A percentile compares a stretch with the other conserved stretches of the same genome.
These are phyloP conservation scores for Corymbia citriodora DNA, from an alignment of 441 rosid species.

Conservation along the genomic window DNA sequence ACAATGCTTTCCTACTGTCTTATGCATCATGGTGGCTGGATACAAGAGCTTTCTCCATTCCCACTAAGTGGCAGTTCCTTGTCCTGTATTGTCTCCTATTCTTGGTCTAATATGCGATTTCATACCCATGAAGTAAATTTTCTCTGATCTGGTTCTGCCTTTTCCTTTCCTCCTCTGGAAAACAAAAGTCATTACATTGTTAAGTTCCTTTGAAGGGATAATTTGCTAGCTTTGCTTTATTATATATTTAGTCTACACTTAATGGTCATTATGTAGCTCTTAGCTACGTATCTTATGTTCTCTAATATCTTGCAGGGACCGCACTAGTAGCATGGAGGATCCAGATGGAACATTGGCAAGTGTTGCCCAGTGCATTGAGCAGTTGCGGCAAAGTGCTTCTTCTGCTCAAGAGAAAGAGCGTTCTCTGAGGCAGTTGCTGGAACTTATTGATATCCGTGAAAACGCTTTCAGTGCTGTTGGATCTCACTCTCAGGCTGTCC, in stretches of 20 bases:
- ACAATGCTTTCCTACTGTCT: not conserved
- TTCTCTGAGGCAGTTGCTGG: constrained; percentile 86
- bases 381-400: constrained; percentile 84
- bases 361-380: constrained; percentile 99
- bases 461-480: constrained; percentile 99
- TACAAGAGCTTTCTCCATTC: not conserved
- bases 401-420: constrained; percentile 93
- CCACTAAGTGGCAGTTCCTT: not conserved
- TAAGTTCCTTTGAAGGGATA: not conserved
- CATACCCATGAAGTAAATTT: not conserved
- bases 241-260: not conserved
- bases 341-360: constrained; percentile 99
- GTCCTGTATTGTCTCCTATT: not conserved
- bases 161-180: not conserved
- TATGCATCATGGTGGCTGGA: not conserved
- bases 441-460: constrained; percentile 94
- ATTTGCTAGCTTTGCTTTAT: not conserved
- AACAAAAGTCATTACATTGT: not conserved
- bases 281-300: not conserved
- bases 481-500: constrained; percentile 99
- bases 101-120: not conserved
- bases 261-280: not conserved
- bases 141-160: not conserved
- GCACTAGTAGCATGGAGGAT: constrained; percentile 97
- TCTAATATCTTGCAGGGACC: constrained; percentile 58